Percentiles rank a stretch among this genome's conserved stretches.
Evolutionary conservation across 345 rosid genomes (phyloP).

Genomic region (Camelina neglecta): DNA sequence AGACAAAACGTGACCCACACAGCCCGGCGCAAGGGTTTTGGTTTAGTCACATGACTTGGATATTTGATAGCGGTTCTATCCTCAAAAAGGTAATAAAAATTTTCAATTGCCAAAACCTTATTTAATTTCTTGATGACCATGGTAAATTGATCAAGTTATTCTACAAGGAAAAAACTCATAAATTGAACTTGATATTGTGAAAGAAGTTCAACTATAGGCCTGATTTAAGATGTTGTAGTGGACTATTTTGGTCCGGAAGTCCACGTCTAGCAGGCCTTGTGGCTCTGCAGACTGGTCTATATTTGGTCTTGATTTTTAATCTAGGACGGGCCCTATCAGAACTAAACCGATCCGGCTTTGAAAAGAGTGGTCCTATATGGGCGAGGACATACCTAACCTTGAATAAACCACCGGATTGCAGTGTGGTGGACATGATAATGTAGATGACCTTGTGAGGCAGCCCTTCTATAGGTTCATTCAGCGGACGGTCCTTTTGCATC

Average conservation of each 20-base stretch:
- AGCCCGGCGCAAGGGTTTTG: constrained; percentile 83
- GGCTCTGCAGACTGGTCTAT: too few relatives aligned
- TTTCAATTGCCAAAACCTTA: not conserved
- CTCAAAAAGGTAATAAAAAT: constrained; percentile 49
- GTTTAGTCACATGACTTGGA: constrained; percentile 77
- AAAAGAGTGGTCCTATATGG: not conserved
- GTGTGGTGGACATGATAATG: constrained; percentile 76
- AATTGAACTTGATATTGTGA: not conserved
- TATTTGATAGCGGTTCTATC: constrained; percentile 55
- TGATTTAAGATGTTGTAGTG: not conserved
- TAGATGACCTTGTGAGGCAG: constrained; percentile 68
- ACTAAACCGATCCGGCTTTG: not conserved
- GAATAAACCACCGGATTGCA: constrained; percentile 20
- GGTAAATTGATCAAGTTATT: not conserved
- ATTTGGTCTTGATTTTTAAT: too few relatives aligned
- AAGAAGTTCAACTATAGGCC: not conserved
- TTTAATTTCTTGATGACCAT: not conserved
- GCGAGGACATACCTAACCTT: not conserved
- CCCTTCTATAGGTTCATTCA: constrained; percentile 66
- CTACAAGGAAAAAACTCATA: not conserved
- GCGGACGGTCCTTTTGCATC: constrained; percentile 56
- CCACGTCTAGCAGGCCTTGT: too few relatives aligned
- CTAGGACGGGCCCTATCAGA: too few relatives aligned
- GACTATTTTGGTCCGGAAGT: too few relatives aligned
- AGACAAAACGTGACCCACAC: constrained; percentile 78